A percentile compares a stretch with the other conserved stretches of the same genome.
Evolutionary conservation across 169 alveolate species (phyloP).

Genomic region (Eimeria acervulina): DNA sequence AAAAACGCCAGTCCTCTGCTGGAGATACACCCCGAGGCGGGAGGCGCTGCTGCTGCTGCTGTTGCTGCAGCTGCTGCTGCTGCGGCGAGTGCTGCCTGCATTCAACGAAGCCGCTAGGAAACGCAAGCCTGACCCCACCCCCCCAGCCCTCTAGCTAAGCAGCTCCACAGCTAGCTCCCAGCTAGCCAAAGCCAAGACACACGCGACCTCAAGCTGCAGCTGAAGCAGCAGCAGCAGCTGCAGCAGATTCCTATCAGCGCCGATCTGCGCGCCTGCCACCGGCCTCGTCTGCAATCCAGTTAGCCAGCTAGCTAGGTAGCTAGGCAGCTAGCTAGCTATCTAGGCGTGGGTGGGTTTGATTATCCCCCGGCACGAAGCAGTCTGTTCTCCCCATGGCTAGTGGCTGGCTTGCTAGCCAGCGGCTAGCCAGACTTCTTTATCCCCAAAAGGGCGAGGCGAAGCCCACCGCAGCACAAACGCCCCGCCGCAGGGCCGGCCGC

Average conservation of each 20-base stretch:
- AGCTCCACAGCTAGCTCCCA: not conserved
- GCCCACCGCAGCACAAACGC: no score
- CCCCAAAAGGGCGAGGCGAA: no score
- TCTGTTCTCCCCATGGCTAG: not conserved
- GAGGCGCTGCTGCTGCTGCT: not conserved
- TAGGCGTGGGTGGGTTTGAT: not conserved
- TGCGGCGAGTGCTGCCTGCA: not conserved
- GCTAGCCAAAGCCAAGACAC: no score
- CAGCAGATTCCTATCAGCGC: not conserved
- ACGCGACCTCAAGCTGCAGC: not conserved
- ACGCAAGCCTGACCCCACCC: not conserved
- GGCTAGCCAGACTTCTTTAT: not conserved
- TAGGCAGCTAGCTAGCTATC: slow-evolving; percentile 10
- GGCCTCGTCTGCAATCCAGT: not conserved
- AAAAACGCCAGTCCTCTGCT: not conserved
- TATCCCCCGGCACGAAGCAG: slow-evolving; percentile 5
- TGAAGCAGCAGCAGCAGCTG: not conserved
- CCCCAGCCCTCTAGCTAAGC: not conserved
- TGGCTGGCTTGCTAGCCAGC: not conserved
- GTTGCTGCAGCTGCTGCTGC: slow-evolving; percentile 47
- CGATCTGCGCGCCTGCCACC: not conserved
- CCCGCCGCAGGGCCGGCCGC: not conserved
- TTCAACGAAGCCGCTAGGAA: not conserved
- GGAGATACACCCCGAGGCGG: no score
- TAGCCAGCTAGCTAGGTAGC: not conserved